Evolutionary conservation across 1,139 yeast species (phyloP).

Genomic region (Blastobotrys proliferans): DNA sequence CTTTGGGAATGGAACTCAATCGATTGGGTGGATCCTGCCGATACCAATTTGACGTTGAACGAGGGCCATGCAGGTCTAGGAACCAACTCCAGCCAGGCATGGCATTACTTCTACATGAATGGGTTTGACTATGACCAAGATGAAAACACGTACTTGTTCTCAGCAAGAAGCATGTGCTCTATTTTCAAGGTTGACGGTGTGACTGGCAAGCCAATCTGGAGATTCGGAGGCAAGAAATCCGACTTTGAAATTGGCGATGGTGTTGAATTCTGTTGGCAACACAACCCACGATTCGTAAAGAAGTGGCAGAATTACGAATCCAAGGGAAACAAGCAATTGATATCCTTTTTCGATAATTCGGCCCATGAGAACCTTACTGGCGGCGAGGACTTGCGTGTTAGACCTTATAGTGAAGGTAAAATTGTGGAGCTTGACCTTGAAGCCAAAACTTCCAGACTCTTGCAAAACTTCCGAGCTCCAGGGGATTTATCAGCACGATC

Average conservation of each 20-base stretch:
- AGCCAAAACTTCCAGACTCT: background rate
- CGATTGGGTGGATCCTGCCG: constrained; percentile 38
- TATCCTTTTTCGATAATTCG: constrained; percentile 8
- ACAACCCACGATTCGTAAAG: constrained; percentile 8
- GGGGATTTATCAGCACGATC: constrained; percentile 21
- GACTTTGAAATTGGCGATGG: constrained; percentile 5
- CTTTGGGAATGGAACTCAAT: constrained; percentile 41
- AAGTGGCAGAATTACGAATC: background rate
- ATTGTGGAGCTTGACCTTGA: constrained; percentile 6
- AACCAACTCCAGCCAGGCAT: constrained; percentile 37
- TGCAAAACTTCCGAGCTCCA: background rate
- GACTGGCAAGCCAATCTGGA: constrained; percentile 40
- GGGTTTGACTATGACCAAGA: constrained; percentile 40
- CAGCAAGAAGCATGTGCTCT: constrained; percentile 40
- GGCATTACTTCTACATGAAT: constrained; percentile 44
- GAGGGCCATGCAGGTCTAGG: constrained; percentile 30
- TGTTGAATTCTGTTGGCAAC: constrained; percentile 7
- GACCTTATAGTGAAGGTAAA: constrained; percentile 2
- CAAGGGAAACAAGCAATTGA: background rate
- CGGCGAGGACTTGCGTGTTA: background rate
- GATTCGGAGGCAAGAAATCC: background rate
- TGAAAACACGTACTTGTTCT: constrained; percentile 37
- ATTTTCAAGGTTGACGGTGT: constrained; percentile 38
- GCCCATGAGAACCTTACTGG: constrained; percentile 1
- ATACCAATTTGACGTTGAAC: constrained; percentile 32